These are phyloP conservation scores for Colletotrichum theobromicola DNA, from an alignment of 2,329 filamentous ascomycete genomes.

Conservation along the genomic window DNA sequence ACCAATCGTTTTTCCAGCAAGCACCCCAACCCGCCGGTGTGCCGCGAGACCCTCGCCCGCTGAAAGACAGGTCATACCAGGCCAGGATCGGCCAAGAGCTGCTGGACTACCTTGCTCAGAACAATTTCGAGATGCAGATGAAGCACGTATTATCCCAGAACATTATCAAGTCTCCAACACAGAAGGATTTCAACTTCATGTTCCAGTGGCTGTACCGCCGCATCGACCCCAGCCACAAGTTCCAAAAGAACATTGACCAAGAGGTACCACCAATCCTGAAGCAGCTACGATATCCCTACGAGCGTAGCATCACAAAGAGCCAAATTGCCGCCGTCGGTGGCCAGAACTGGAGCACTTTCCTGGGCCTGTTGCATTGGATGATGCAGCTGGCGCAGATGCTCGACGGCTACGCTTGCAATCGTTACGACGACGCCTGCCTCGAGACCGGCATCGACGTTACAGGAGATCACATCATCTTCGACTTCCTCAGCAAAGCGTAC, in stretches of 20 bases:
- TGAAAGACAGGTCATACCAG: constrained; percentile 83
- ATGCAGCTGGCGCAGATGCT: constrained; percentile 97
- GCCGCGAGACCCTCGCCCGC: constrained; percentile 83
- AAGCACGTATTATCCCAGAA: constrained; percentile 93
- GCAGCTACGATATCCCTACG: constrained; percentile 92
- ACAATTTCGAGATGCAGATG: constrained; percentile 98
- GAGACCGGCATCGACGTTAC: constrained; percentile 88
- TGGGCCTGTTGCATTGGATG: constrained; percentile 97
- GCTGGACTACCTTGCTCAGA: constrained; percentile 86
- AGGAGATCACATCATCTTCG: constrained; percentile 91
- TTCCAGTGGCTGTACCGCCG: constrained; percentile 98
- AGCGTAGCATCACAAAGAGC: constrained; percentile 94
- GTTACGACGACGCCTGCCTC: constrained; percentile 88
- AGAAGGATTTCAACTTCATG: constrained; percentile 98
- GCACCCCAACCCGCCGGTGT: constrained; percentile 82
- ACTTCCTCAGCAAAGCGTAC: constrained; percentile 89
- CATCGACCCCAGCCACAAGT: constrained; percentile 92
- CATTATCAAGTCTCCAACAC: constrained; percentile 89
- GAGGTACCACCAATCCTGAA: constrained; percentile 93
- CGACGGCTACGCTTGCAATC: constrained; percentile 77
- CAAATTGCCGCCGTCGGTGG: constrained; percentile 94
- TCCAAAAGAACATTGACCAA: constrained; percentile 93
- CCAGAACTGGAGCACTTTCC: constrained; percentile 95
- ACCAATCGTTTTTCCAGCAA: constrained; percentile 95
- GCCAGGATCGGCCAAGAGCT: constrained; percentile 86